Evolutionary conservation across 1,284 basidiomycete species (phyloP).

Genomic region (Phlebopus sp.): DNA sequence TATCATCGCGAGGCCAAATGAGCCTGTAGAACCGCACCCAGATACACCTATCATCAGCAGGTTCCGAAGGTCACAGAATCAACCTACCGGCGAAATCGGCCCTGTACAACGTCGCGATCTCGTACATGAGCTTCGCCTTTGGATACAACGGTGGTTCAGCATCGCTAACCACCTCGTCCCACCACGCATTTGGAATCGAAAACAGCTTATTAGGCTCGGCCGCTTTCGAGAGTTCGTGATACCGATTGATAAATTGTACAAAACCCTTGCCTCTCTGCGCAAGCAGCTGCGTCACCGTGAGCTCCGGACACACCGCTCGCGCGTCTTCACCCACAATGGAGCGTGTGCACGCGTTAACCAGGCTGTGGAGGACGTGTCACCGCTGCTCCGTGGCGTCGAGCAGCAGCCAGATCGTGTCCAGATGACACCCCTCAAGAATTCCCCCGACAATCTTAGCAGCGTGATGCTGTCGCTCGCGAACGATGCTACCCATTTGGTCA

Average conservation of each 20-base stretch:
- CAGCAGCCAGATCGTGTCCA: slow-evolving; percentile 10
- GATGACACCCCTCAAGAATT: background rate
- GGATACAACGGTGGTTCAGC: background rate
- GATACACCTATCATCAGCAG: slow-evolving; percentile 5
- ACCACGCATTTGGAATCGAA: slow-evolving; percentile 6
- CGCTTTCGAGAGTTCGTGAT: background rate
- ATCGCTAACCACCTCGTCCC: background rate
- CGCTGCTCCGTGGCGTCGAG: background rate
- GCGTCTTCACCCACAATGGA: background rate
- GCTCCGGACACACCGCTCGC: slow-evolving; percentile 9
- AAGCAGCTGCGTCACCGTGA: slow-evolving; percentile 1
- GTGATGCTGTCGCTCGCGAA: background rate
- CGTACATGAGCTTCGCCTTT: background rate
- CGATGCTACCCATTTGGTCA: background rate
- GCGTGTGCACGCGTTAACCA: background rate
- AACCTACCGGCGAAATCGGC: background rate
- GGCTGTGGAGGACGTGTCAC: slow-evolving; percentile 2
- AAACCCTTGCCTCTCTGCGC: slow-evolving; percentile 5
- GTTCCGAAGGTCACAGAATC: background rate
- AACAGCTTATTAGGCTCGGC: background rate
- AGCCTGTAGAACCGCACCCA: background rate
- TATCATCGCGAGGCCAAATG: background rate
- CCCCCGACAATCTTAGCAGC: background rate
- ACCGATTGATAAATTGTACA: slow-evolving; percentile 2
- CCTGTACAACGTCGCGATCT: background rate